phyloP scores from a whole-genome alignment of 371 early-diverging fungal genomes.

The Apophysomyces ossiformis region DNA sequence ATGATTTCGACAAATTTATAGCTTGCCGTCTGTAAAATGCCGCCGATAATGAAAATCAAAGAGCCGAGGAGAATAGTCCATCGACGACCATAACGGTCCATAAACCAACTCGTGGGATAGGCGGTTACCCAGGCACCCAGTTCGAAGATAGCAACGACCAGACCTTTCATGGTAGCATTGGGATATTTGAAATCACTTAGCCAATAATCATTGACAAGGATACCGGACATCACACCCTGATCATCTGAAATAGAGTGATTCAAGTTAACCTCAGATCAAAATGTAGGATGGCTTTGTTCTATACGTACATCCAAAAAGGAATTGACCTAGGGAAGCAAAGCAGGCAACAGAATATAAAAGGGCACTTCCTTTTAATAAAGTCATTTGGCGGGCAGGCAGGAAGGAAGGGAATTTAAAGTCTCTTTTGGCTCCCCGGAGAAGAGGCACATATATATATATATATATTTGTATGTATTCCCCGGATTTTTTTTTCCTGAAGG shows the following conservation, averaged over 20 bases:
- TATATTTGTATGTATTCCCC: slow-evolving; percentile 4
- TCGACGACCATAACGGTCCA: slow-evolving; percentile 50
- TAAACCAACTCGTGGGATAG: slow-evolving; percentile 40
- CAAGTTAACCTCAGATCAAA: not conserved
- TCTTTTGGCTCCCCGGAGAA: not conserved
- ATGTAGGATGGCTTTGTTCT: not conserved
- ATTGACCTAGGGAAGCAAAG: slow-evolving; percentile 47
- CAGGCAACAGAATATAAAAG: slow-evolving; percentile 37
- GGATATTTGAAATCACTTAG: slow-evolving; percentile 32
- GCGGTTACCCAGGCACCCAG: slow-evolving; percentile 50
- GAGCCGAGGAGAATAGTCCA: slow-evolving; percentile 52
- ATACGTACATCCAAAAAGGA: slow-evolving; percentile 49
- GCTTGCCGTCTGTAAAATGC: slow-evolving; percentile 44
- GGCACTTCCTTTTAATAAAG: slow-evolving; percentile 22
- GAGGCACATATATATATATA: not conserved
- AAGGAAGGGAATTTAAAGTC: not conserved
- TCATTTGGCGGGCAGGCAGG: not conserved
- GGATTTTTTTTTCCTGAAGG: not conserved
- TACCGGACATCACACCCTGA: slow-evolving; percentile 44
- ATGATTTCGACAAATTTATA: slow-evolving; percentile 31
- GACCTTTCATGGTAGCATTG: slow-evolving; percentile 40
- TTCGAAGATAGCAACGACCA: slow-evolving; percentile 44
- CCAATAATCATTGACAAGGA: slow-evolving; percentile 44
- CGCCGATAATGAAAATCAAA: slow-evolving; percentile 53
- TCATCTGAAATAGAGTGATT: slow-evolving; percentile 28